A percentile compares a stretch with the other conserved stretches of the same genome.
phyloP scores from a whole-genome alignment of 495 filamentous ascomycete genomes.

The Bacidia gigantensis region DNA sequence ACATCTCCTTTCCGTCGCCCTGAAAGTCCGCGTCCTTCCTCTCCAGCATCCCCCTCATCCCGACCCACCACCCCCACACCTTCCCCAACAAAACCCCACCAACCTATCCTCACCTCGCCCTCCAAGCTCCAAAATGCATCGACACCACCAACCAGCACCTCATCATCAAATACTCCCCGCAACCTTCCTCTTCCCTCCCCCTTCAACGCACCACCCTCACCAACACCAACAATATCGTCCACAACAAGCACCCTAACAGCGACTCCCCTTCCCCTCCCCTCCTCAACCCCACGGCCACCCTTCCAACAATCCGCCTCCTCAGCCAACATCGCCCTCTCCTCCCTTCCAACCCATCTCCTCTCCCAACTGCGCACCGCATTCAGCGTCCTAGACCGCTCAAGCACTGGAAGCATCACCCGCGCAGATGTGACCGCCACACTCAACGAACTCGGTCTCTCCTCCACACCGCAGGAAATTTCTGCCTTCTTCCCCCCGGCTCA shows the following conservation, averaged over 20 bases:
- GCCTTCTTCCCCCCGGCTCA: slow-evolving; percentile 62
- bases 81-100: slow-evolving; percentile 11
- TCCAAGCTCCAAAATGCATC: slow-evolving; percentile 25
- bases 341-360: slow-evolving; percentile 52
- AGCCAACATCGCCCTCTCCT: slow-evolving; percentile 39
- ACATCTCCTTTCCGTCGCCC: slow-evolving; percentile 65
- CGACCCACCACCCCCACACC: slow-evolving; percentile 25
- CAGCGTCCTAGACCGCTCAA: slow-evolving; percentile 71
- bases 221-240: slow-evolving; percentile 8
- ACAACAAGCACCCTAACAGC: slow-evolving; percentile 4
- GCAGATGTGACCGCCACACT: slow-evolving; percentile 74
- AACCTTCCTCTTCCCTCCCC: slow-evolving; percentile 7
- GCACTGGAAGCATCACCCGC: slow-evolving; percentile 58
- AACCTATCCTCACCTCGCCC: slow-evolving; percentile 21
- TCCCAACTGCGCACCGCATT: slow-evolving; percentile 73
- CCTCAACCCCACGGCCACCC: slow-evolving; percentile 20
- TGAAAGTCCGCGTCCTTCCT: slow-evolving; percentile 32
- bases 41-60: slow-evolving; percentile 36
- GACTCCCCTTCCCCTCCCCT: slow-evolving; percentile 28
- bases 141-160: slow-evolving; percentile 20
- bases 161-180: slow-evolving; percentile 24
- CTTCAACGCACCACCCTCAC: slow-evolving; percentile 4
- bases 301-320: slow-evolving; percentile 8
- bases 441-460: slow-evolving; percentile 50
- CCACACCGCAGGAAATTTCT: slow-evolving; percentile 45